Evolutionary conservation across 148 eudicot genomes (phyloP).

Genomic region (Linanthus parryae): DNA sequence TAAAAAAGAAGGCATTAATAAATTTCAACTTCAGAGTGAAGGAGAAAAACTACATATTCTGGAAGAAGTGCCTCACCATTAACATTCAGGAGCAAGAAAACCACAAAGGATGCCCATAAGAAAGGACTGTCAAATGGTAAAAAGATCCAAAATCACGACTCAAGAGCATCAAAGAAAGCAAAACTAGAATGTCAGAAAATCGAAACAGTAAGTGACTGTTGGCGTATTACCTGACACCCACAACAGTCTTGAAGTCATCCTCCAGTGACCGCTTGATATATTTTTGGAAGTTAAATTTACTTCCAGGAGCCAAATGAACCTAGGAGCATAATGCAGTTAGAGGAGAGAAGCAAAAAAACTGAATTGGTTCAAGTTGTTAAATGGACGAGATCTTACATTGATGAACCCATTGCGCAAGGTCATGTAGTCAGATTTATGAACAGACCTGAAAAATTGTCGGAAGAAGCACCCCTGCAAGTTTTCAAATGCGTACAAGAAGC

Average conservation of each 20-base stretch:
- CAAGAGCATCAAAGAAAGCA: not conserved
- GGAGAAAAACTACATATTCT: not conserved
- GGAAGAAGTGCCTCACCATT: conserved; percentile 35
- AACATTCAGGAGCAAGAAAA: conserved; percentile 79
- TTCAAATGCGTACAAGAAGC: not conserved
- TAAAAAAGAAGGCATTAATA: not conserved
- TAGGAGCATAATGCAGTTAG: conserved; percentile 15
- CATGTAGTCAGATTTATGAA: conserved; percentile 76
- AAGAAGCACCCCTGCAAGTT: conserved; percentile 75
- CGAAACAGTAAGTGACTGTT: no score
- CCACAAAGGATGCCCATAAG: conserved; percentile 77
- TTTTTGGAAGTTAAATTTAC: conserved; percentile 81
- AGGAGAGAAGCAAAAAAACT: not conserved
- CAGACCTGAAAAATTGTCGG: conserved; percentile 83
- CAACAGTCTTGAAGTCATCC: conserved; percentile 84
- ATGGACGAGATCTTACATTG: conserved; percentile 40
- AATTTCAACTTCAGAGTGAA: not conserved
- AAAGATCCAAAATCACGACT: not conserved
- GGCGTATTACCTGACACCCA: conserved; percentile 79
- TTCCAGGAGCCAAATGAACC: conserved; percentile 91
- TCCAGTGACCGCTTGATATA: conserved; percentile 89
- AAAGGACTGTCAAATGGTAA: conserved; percentile 50
- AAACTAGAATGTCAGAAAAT: not conserved
- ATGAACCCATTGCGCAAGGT: conserved; percentile 90
- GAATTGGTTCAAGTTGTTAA: not conserved